Conservation (phyloP, 345 rosid species). For the Nephelium lappaceum region DNA sequence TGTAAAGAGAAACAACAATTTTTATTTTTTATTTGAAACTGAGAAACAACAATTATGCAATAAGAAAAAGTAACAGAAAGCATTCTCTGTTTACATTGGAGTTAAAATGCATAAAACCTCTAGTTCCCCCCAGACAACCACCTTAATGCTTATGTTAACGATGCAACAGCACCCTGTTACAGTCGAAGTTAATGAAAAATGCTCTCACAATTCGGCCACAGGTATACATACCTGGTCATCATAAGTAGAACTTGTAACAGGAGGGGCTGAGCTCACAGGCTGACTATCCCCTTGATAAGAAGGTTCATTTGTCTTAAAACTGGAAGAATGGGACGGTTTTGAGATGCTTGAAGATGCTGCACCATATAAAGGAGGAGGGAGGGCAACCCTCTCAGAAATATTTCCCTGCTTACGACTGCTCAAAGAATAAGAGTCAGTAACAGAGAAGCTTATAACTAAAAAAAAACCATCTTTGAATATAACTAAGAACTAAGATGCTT, state of each 20-base stretch:
- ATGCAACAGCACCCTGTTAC: background rate
- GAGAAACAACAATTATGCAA: background rate
- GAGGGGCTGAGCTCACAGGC: slow-evolving; percentile 48
- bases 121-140: background rate
- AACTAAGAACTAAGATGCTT: background rate
- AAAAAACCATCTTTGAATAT: background rate
- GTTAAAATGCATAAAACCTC: background rate
- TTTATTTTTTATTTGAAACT: too few species aligned
- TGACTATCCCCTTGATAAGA: slow-evolving; percentile 42
- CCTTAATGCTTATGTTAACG: background rate
- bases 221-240: slow-evolving; percentile 45
- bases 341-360: slow-evolving; percentile 37
- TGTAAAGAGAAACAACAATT: background rate
- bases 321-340: slow-evolving; percentile 42
- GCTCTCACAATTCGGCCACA: background rate
- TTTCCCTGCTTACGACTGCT: slow-evolving; percentile 56
- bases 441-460: slow-evolving; percentile 12
- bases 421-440: slow-evolving; percentile 18
- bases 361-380: slow-evolving; percentile 74
- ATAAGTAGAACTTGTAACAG: slow-evolving; percentile 34
- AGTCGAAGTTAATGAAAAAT: background rate
- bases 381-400: slow-evolving; percentile 60
- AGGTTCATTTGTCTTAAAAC: slow-evolving; percentile 63
- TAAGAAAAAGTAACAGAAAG: background rate
- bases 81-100: background rate